phyloP scores from a whole-genome alignment of 2,329 filamentous ascomycete species.

The Arthrobotrys musiformis region DNA sequence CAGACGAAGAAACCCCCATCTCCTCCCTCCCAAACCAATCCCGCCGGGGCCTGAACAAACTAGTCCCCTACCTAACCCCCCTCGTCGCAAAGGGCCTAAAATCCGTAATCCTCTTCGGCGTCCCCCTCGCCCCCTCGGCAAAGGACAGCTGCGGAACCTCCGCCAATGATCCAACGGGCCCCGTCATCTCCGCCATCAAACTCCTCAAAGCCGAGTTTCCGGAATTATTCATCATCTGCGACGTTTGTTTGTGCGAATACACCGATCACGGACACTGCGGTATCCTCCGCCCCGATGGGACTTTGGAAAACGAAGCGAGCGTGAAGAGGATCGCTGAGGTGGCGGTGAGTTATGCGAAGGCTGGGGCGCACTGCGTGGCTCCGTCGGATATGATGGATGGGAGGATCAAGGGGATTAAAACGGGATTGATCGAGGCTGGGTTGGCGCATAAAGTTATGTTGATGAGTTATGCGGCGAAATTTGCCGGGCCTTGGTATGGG shows the following conservation, averaged over 20 bases:
- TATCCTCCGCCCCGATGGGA: slow-evolving; percentile 90
- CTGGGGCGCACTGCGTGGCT: slow-evolving; percentile 94
- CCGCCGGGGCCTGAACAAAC: slow-evolving; percentile 82
- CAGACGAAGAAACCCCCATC: slow-evolving; percentile 90
- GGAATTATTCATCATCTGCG: slow-evolving; percentile 86
- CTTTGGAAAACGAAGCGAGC: slow-evolving; percentile 89
- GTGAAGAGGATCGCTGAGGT: slow-evolving; percentile 96
- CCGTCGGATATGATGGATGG: slow-evolving; percentile 99
- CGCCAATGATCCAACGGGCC: slow-evolving; percentile 82
- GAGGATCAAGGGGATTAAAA: slow-evolving; percentile 94
- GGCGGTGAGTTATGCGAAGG: slow-evolving; percentile 95
- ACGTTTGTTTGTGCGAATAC: slow-evolving; percentile 98
- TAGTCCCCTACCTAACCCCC: slow-evolving; percentile 84
- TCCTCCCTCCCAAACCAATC: slow-evolving; percentile 90
- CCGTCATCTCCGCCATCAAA: slow-evolving; percentile 71
- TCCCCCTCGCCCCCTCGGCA: slow-evolving; percentile 79
- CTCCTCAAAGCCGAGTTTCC: slow-evolving; percentile 87
- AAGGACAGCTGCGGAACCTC: slow-evolving; percentile 93
- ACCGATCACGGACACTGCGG: slow-evolving; percentile 98
- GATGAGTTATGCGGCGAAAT: slow-evolving; percentile 99
- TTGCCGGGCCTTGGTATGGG: slow-evolving; percentile 94
- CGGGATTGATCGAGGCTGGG: slow-evolving; percentile 94
- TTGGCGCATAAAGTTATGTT: slow-evolving; percentile 90
- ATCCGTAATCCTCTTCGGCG: slow-evolving; percentile 95
- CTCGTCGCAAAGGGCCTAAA: slow-evolving; percentile 88